Percentiles rank a stretch among this genome's conserved stretches.
phyloP scores from a whole-genome alignment of 306 rosid species.

The Vicia faba region DNA sequence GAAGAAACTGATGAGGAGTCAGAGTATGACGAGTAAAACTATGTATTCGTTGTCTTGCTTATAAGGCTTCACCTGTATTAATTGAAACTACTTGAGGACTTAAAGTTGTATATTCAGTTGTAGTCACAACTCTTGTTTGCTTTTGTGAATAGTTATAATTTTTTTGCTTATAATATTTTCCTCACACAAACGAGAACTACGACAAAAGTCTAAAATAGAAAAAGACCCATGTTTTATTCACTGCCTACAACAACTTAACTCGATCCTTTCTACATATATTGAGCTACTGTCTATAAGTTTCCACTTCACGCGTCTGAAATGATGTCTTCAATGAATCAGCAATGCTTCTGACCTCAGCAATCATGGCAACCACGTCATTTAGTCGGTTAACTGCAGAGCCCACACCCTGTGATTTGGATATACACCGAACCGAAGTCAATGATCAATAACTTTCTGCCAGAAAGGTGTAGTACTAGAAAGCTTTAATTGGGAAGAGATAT shows the following conservation, averaged over 20 bases:
- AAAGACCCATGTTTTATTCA: conserved; percentile 25
- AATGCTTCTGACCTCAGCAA: conserved; percentile 84
- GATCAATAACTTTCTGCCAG: conserved; percentile 12
- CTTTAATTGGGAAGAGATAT: conserved; percentile 2
- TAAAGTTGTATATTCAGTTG: conserved; percentile 46
- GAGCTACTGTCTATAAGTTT: conserved; percentile 44
- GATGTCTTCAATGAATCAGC: conserved; percentile 62
- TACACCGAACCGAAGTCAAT: neutral
- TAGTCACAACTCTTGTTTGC: conserved; percentile 24
- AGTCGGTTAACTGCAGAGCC: conserved; percentile 92
- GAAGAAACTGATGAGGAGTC: conserved; percentile 64
- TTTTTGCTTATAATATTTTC: conserved; percentile 18
- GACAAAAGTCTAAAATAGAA: conserved; percentile 17
- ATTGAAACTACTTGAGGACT: conserved; percentile 24
- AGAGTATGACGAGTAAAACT: conserved; percentile 50
- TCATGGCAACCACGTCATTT: conserved; percentile 83
- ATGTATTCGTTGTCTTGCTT: conserved; percentile 21
- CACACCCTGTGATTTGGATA: conserved; percentile 62
- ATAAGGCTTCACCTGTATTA: conserved; percentile 25
- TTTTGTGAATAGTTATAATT: conserved; percentile 37
- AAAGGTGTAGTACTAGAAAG: neutral
- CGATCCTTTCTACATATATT: conserved; percentile 13
- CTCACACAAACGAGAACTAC: neutral
- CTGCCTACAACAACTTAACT: conserved; percentile 30
- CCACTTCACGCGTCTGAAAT: conserved; percentile 42